A percentile compares a stretch with the other conserved stretches of the same genome.
Evolutionary conservation across 306 rosid species (phyloP).

Genomic region (Cicer chorassanicum): DNA sequence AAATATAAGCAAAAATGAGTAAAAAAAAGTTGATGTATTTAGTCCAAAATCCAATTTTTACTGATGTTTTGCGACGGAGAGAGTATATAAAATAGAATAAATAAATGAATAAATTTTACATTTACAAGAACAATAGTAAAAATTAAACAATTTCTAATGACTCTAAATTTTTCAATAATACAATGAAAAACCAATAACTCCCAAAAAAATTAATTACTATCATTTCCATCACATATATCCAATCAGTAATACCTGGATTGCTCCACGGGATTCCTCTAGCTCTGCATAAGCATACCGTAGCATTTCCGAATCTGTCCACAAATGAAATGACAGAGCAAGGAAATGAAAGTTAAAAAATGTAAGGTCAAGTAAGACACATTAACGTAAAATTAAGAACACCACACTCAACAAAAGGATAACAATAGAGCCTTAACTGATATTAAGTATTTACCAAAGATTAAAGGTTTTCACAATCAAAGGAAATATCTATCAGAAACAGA

Average conservation of each 20-base stretch:
- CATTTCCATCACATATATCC: slow-evolving; percentile 2
- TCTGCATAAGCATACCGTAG: slow-evolving; percentile 94
- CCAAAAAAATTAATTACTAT: neutral
- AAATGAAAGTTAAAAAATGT: neutral
- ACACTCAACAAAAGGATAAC: neutral
- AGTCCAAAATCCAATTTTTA: no score
- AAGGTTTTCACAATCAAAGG: neutral
- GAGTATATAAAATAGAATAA: neutral
- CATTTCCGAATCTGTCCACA: slow-evolving; percentile 73
- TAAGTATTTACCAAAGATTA: slow-evolving; percentile 1
- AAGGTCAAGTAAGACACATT: neutral
- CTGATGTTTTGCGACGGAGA: no score
- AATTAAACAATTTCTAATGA: neutral
- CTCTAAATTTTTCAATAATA: neutral
- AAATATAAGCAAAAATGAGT: no score
- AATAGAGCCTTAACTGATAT: slow-evolving; percentile 10
- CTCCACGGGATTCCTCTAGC: slow-evolving; percentile 97
- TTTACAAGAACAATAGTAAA: slow-evolving; percentile 6
- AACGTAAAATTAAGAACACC: slow-evolving; percentile 15
- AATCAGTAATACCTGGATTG: slow-evolving; percentile 72
- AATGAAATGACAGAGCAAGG: slow-evolving; percentile 17
- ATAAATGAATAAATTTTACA: neutral
- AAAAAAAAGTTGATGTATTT: no score
- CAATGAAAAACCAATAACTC: slow-evolving; percentile 1
- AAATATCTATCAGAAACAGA: slow-evolving; percentile 26